These are phyloP conservation scores for Knoxdaviesia proteae DNA, from an alignment of 2,329 filamentous ascomycete genomes.

Conservation along the genomic window DNA sequence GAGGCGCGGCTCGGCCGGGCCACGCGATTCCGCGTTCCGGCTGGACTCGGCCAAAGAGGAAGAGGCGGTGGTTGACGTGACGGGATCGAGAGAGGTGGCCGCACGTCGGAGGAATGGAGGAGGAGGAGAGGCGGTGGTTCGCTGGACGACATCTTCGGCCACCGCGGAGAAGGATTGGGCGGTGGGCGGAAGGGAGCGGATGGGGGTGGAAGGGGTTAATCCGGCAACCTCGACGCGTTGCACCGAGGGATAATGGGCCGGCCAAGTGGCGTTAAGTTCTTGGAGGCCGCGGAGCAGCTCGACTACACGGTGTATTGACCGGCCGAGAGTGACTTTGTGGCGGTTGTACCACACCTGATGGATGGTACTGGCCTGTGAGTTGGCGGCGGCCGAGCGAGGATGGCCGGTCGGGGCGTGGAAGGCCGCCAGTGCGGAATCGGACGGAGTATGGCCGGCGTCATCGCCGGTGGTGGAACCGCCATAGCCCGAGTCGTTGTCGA, in stretches of 20 bases:
- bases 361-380: slow-evolving; percentile 55
- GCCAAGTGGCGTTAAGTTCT: slow-evolving; percentile 79
- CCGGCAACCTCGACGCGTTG: slow-evolving; percentile 31
- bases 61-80: slow-evolving; percentile 1
- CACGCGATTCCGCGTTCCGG: slow-evolving; percentile 40
- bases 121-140: slow-evolving; percentile 14
- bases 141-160: slow-evolving; percentile 43
- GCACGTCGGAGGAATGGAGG: slow-evolving; percentile 5
- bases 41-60: slow-evolving; percentile 47
- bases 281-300: slow-evolving; percentile 69
- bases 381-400: slow-evolving; percentile 13
- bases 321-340: slow-evolving; percentile 69
- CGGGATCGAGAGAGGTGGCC: slow-evolving; percentile 16
- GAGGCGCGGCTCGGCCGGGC: slow-evolving; percentile 52
- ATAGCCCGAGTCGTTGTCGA: slow-evolving; percentile 83
- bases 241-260: slow-evolving; percentile 81
- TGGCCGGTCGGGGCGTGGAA: not conserved
- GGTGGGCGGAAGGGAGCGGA: slow-evolving; percentile 10
- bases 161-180: slow-evolving; percentile 8
- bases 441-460: slow-evolving; percentile 17
- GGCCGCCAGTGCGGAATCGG: slow-evolving; percentile 16
- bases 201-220: no score
- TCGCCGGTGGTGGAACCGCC: slow-evolving; percentile 58
- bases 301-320: slow-evolving; percentile 70
- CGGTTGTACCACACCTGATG: slow-evolving; percentile 91